These are phyloP conservation scores for Globisporangium spinosum DNA, from an alignment of 352 stramenopile genomes.

Conservation along the genomic window DNA sequence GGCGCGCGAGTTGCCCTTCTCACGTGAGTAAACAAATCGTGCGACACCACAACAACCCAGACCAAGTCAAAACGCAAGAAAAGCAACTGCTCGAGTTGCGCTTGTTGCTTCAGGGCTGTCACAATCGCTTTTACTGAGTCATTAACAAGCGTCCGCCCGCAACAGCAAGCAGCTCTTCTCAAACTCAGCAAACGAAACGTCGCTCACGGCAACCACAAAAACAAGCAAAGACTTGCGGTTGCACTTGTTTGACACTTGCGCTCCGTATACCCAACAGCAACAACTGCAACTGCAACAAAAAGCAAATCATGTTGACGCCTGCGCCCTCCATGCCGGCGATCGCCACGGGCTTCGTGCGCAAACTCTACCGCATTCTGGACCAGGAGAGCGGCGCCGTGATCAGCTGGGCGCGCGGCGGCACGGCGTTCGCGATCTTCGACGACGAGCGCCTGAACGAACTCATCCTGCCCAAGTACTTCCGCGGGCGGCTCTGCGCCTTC, in stretches of 20 bases:
- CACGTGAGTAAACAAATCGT: neutral
- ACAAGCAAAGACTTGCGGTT: neutral
- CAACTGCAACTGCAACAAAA: neutral
- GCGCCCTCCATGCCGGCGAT: slow-evolving; percentile 30
- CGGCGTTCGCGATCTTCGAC: slow-evolving; percentile 55
- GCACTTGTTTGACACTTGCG: neutral
- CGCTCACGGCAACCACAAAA: too few relatives aligned
- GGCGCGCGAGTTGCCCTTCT: slow-evolving; percentile 4
- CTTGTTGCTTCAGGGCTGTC: neutral
- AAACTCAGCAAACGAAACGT: neutral
- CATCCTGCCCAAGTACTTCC: slow-evolving; percentile 67
- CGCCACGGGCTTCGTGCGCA: slow-evolving; percentile 66
- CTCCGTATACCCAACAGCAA: neutral
- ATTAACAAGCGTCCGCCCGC: slow-evolving; percentile 2
- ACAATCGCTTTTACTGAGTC: slow-evolving; percentile 16
- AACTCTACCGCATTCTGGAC: slow-evolving; percentile 75
- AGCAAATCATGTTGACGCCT: neutral
- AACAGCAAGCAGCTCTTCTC: neutral
- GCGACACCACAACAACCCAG: neutral
- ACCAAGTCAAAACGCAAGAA: neutral
- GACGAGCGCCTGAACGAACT: slow-evolving; percentile 35
- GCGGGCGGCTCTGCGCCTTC: slow-evolving; percentile 56
- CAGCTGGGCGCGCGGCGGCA: slow-evolving; percentile 47
- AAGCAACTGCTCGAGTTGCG: neutral
- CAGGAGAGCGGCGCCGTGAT: slow-evolving; percentile 50